A percentile compares a stretch with the other conserved stretches of the same genome.
Evolutionary conservation across 2,329 filamentous ascomycete genomes (phyloP).

Genomic region (Karstenula rhodostoma): DNA sequence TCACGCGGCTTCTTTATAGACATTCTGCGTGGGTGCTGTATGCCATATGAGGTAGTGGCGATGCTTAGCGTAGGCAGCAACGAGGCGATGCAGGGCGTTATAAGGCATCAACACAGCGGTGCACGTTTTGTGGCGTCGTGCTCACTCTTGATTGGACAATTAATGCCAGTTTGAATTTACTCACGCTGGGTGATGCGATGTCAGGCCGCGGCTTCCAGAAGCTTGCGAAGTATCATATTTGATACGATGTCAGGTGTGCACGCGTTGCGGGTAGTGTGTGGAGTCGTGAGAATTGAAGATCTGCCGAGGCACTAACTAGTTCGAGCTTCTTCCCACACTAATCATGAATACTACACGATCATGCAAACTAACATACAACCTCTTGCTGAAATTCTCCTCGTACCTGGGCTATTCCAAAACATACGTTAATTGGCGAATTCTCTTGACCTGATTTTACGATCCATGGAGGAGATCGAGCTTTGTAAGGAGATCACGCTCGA

Average conservation of each 20-base stretch:
- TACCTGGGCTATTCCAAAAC: background rate
- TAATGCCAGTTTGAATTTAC: background rate
- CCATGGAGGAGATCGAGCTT: constrained; percentile 51
- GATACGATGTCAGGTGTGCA: background rate
- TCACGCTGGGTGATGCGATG: background rate
- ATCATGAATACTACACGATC: background rate
- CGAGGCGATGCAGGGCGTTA: constrained; percentile 28
- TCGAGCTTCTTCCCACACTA: constrained; percentile 12
- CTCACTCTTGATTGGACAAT: background rate
- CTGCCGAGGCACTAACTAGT: constrained; percentile 25
- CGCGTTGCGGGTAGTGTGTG: background rate
- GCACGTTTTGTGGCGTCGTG: constrained; percentile 4
- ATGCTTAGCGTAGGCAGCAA: constrained; percentile 45
- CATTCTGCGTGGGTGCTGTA: constrained; percentile 12
- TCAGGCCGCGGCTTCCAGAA: too few relatives aligned
- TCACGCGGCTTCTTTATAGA: constrained; percentile 33
- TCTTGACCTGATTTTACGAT: background rate
- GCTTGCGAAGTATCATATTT: too few relatives aligned
- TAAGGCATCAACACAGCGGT: constrained; percentile 40
- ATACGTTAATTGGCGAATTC: background rate
- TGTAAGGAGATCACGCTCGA: constrained; percentile 64
- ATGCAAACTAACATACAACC: background rate
- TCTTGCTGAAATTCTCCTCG: background rate
- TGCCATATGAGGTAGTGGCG: constrained; percentile 10
- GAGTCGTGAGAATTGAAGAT: background rate